Evolutionary conservation across 1,284 basidiomycete genomes (phyloP).

Genomic region (Cutaneotrichosporon cavernicola): DNA sequence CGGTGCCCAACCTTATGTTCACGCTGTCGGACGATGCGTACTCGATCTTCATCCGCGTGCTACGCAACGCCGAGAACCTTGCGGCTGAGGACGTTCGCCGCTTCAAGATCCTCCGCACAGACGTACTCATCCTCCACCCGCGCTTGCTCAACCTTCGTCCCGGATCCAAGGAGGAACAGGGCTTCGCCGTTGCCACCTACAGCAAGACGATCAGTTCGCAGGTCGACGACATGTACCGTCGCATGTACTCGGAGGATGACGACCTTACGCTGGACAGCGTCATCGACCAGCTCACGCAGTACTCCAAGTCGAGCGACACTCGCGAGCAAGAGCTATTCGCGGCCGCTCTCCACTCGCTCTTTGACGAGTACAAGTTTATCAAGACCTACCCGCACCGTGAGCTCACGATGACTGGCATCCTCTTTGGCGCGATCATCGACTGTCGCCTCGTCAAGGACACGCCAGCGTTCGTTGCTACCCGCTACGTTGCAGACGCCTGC

Average conservation of each 20-base stretch:
- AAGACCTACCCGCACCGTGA: slow-evolving; percentile 93
- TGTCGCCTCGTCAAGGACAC: slow-evolving; percentile 91
- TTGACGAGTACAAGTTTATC: slow-evolving; percentile 99
- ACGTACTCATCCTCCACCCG: slow-evolving; percentile 92
- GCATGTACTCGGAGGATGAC: slow-evolving; percentile 86
- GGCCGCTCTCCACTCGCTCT: slow-evolving; percentile 97
- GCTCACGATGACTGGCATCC: slow-evolving; percentile 90
- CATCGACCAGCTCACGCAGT: slow-evolving; percentile 77
- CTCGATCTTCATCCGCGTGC: slow-evolving; percentile 82
- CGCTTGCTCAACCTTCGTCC: slow-evolving; percentile 94
- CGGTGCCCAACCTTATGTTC: slow-evolving; percentile 59
- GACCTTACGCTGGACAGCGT: slow-evolving; percentile 92
- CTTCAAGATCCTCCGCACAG: slow-evolving; percentile 88
- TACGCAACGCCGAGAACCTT: slow-evolving; percentile 62
- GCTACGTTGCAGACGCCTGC: slow-evolving; percentile 93
- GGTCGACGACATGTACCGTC: slow-evolving; percentile 92
- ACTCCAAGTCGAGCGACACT: slow-evolving; percentile 76
- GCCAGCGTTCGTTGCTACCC: slow-evolving; percentile 92
- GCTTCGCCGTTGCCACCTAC: slow-evolving; percentile 85
- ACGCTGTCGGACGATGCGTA: slow-evolving; percentile 64
- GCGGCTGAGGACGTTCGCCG: slow-evolving; percentile 72
- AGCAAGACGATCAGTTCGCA: slow-evolving; percentile 84
- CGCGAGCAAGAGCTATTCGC: slow-evolving; percentile 96
- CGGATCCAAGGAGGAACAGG: slow-evolving; percentile 83
- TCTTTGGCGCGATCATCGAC: slow-evolving; percentile 96